Conservation (phyloP, 169 alveolate species). For the Plasmodium vivax region DNA sequence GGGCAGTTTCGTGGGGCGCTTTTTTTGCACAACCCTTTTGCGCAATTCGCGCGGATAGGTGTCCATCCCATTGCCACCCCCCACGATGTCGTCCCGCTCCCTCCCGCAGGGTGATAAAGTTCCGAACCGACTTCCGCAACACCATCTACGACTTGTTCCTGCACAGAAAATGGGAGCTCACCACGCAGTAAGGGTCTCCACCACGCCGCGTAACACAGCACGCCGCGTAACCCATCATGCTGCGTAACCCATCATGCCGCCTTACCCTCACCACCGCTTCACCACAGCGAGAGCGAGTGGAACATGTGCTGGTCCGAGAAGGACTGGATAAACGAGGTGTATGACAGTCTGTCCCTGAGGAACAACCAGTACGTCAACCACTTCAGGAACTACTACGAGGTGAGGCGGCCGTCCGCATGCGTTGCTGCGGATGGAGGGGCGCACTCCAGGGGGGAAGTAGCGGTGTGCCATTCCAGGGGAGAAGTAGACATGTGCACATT, state of each 20-base stretch:
- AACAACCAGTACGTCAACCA: constrained; percentile 92
- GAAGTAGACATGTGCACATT: background rate
- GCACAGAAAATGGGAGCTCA: constrained; percentile 90
- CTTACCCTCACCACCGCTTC: background rate
- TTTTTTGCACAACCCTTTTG: background rate
- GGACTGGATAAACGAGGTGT: constrained; percentile 92
- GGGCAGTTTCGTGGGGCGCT: background rate
- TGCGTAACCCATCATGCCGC: background rate
- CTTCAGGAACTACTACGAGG: constrained; percentile 94
- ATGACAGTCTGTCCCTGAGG: constrained; percentile 90
- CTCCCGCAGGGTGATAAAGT: constrained; percentile 80
- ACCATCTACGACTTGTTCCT: constrained; percentile 94
- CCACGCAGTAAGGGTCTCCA: constrained; percentile 77
- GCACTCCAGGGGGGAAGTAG: too few species aligned
- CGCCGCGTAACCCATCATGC: background rate
- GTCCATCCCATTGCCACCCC: background rate
- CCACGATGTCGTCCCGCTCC: background rate
- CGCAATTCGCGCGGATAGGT: background rate
- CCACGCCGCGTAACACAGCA: background rate
- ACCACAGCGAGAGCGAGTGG: constrained; percentile 90
- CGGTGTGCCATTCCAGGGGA: background rate
- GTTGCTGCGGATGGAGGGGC: too few species aligned
- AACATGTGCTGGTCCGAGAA: constrained; percentile 95
- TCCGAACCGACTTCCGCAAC: constrained; percentile 93
- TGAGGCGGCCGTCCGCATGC: background rate